phyloP scores from a whole-genome alignment of 1,139 yeast genomes.

The Suhomyces wounanorum region DNA sequence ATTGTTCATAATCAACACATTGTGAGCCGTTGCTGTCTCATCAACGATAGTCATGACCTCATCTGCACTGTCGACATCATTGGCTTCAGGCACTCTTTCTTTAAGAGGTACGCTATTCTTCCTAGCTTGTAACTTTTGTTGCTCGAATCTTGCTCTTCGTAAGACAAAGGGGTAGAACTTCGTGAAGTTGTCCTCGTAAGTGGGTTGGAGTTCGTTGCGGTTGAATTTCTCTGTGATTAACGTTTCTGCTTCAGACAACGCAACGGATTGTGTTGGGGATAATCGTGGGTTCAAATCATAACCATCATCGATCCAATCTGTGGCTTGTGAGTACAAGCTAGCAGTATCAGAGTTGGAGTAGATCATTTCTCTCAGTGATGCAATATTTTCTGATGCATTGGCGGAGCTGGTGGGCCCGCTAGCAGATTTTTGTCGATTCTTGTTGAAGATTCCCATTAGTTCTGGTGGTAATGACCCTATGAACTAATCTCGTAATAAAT shows the following conservation, averaged over 20 bases:
- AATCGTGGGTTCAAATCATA: constrained; percentile 4
- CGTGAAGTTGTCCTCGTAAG: constrained; percentile 41
- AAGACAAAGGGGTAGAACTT: constrained; percentile 41
- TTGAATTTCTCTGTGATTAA: constrained; percentile 18
- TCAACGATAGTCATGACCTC: constrained; percentile 31
- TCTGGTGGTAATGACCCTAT: background rate
- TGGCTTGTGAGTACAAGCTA: background rate
- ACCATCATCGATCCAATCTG: background rate
- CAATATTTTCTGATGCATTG: background rate
- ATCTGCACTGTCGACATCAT: background rate
- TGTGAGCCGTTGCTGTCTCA: constrained; percentile 6
- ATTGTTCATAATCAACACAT: constrained; percentile 15
- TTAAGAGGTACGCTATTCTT: too few relatives aligned
- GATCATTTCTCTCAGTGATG: background rate
- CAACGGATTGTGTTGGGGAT: constrained; percentile 14
- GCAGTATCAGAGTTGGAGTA: background rate
- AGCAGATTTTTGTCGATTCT: background rate
- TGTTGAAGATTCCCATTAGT: background rate
- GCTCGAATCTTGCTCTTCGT: constrained; percentile 27
- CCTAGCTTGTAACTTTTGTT: background rate
- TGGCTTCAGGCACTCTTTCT: background rate
- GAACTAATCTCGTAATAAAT: too few relatives aligned
- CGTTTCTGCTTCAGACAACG: constrained; percentile 24
- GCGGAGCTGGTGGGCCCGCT: background rate
- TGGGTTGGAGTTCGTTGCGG: constrained; percentile 37